Conservation (phyloP, 192 early-diverging fungal genomes). For the Rhizoclosmatium sp. region DNA sequence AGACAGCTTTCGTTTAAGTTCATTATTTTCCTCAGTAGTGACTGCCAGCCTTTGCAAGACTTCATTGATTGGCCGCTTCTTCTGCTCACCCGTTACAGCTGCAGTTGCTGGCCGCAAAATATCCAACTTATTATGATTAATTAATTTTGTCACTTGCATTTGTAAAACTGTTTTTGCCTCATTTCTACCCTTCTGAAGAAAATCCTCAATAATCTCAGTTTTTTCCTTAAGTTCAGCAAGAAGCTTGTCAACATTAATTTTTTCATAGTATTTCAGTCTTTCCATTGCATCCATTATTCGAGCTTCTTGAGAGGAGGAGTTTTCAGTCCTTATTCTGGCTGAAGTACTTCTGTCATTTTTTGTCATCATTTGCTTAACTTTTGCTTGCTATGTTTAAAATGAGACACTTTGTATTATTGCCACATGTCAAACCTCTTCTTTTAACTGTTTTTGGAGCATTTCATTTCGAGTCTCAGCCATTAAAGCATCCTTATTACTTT, state of each 20-base stretch:
- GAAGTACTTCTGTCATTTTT: conserved; percentile 47
- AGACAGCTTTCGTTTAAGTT: conserved; percentile 26
- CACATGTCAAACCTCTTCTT: conserved; percentile 45
- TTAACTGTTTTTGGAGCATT: conserved; percentile 50
- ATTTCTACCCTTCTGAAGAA: conserved; percentile 47
- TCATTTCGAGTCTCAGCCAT: conserved; percentile 51
- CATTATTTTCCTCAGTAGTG: conserved; percentile 28
- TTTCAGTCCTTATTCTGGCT: conserved; percentile 28
- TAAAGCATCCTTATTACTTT: conserved; percentile 51
- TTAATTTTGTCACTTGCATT: background rate
- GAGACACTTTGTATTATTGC: background rate
- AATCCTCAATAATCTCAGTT: conserved; percentile 51
- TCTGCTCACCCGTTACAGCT: background rate
- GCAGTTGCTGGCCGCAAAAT: conserved; percentile 7
- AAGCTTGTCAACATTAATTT: conserved; percentile 56
- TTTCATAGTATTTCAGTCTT: conserved; percentile 51
- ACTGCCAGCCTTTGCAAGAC: conserved; percentile 13
- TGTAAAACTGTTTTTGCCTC: conserved; percentile 18
- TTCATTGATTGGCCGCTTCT: conserved; percentile 19
- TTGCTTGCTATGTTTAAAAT: conserved; percentile 42
- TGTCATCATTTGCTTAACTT: conserved; percentile 35
- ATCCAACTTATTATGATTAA: background rate
- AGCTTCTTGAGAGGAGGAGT: conserved; percentile 18
- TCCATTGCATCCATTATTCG: conserved; percentile 46
- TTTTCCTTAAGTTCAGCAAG: conserved; percentile 57